Evolutionary conservation across 2,329 filamentous ascomycete species (phyloP).

Genomic region (Elsinoe arachidis): DNA sequence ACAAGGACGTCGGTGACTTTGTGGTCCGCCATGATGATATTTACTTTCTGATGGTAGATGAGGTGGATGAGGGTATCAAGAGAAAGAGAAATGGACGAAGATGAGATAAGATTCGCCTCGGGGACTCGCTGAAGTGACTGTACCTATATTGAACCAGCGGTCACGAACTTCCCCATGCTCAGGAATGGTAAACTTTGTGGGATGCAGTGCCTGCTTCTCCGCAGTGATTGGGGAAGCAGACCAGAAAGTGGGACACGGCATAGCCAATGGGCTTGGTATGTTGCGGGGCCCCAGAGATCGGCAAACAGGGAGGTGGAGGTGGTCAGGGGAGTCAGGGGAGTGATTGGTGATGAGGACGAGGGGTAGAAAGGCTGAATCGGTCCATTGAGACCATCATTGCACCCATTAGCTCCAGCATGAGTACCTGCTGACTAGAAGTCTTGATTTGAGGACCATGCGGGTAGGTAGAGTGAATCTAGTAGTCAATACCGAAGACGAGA

Average conservation of each 20-base stretch:
- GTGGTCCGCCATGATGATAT: neutral
- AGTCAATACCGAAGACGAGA: no score
- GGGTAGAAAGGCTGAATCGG: no score
- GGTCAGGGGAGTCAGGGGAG: neutral
- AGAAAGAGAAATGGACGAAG: neutral
- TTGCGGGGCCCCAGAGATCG: neutral
- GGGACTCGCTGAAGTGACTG: neutral
- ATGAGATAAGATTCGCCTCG: neutral
- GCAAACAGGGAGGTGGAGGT: neutral
- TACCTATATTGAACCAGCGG: neutral
- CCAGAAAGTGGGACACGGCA: neutral
- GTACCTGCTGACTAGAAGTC: no score
- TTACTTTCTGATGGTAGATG: neutral
- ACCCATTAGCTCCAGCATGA: no score
- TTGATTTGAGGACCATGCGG: no score
- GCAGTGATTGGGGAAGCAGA: neutral
- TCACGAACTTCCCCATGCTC: neutral
- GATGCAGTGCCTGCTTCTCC: neutral
- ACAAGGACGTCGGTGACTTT: conserved; percentile 19
- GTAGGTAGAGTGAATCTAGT: no score
- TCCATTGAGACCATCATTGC: no score
- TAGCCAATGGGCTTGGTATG: neutral
- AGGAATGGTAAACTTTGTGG: neutral
- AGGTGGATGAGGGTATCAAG: neutral
- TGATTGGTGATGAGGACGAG: neutral